Conservation (phyloP, 176 grass and related monocot genomes). For the Aegilops longissima region DNA sequence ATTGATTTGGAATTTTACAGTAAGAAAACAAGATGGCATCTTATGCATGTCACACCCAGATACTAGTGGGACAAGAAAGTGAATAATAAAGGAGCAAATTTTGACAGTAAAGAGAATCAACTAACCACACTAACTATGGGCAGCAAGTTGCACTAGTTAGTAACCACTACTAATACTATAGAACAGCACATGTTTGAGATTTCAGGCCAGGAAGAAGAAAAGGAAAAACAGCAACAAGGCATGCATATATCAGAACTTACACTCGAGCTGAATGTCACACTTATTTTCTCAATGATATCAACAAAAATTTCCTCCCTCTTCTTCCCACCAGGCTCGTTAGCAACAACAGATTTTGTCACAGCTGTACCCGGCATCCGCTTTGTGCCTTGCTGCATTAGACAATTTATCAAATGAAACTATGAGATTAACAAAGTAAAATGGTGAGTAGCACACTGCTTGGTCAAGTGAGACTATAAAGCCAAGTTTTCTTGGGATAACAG, state of each 20-base stretch:
- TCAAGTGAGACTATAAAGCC: constrained; percentile 11
- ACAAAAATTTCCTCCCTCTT: constrained; percentile 99
- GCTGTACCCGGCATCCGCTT: constrained; percentile 98
- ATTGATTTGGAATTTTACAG: not conserved
- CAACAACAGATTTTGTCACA: constrained; percentile 99
- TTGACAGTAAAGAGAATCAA: not conserved
- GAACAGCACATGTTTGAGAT: constrained; percentile 7
- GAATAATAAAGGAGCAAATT: not conserved
- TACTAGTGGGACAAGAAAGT: not conserved
- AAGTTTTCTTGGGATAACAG: constrained; percentile 6
- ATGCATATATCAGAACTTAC: constrained; percentile 50
- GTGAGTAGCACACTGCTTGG: not conserved
- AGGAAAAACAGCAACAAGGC: not conserved
- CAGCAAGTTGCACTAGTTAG: not conserved
- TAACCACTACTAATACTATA: not conserved
- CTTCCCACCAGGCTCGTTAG: constrained; percentile 83
- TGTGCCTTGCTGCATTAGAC: constrained; percentile 86
- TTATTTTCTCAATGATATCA: constrained; percentile 99
- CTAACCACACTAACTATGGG: not conserved
- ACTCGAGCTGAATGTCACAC: constrained; percentile 99
- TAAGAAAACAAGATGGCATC: not conserved
- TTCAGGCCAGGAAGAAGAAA: not conserved
- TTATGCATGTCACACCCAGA: not conserved
- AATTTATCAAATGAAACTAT: constrained; percentile 36
- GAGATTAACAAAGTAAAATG: constrained; percentile 8